Evolutionary conservation across 2,329 filamentous ascomycete genomes (phyloP).

Genomic region (Neofusicoccum ribis): DNA sequence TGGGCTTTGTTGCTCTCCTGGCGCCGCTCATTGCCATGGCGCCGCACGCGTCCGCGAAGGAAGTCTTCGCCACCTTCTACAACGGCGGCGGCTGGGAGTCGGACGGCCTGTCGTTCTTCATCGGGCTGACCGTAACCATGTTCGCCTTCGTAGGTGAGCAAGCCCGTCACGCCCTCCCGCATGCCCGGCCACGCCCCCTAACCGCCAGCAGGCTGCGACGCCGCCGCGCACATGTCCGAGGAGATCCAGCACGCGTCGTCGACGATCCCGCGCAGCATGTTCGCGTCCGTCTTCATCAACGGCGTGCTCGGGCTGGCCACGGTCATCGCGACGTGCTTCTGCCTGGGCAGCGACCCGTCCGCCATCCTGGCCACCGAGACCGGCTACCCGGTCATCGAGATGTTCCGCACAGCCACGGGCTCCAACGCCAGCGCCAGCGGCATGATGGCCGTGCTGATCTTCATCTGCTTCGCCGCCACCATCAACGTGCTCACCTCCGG

Average conservation of each 20-base stretch:
- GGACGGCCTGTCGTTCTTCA: slow-evolving; percentile 46
- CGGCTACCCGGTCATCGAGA: slow-evolving; percentile 48
- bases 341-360: slow-evolving; percentile 32
- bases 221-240: slow-evolving; percentile 25
- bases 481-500: slow-evolving; percentile 42
- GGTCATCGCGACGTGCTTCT: slow-evolving; percentile 43
- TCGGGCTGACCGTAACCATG: slow-evolving; percentile 44
- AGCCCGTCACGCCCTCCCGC: slow-evolving; percentile 8
- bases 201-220: background rate
- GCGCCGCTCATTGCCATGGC: slow-evolving; percentile 48
- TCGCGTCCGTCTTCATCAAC: slow-evolving; percentile 43
- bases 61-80: slow-evolving; percentile 50
- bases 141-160: slow-evolving; percentile 41
- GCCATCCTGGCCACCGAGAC: slow-evolving; percentile 27
- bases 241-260: slow-evolving; percentile 36
- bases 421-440: slow-evolving; percentile 44
- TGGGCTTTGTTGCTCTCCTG: slow-evolving; percentile 55
- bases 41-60: slow-evolving; percentile 40
- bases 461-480: slow-evolving; percentile 43
- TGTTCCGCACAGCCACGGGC: slow-evolving; percentile 42
- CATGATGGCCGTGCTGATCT: slow-evolving; percentile 47
- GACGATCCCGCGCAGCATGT: slow-evolving; percentile 43
- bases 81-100: slow-evolving; percentile 50
- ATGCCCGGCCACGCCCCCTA: background rate
- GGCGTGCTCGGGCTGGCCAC: slow-evolving; percentile 43